phyloP scores from a whole-genome alignment of 2,329 filamentous ascomycete species.

The Penicillium palitans region DNA sequence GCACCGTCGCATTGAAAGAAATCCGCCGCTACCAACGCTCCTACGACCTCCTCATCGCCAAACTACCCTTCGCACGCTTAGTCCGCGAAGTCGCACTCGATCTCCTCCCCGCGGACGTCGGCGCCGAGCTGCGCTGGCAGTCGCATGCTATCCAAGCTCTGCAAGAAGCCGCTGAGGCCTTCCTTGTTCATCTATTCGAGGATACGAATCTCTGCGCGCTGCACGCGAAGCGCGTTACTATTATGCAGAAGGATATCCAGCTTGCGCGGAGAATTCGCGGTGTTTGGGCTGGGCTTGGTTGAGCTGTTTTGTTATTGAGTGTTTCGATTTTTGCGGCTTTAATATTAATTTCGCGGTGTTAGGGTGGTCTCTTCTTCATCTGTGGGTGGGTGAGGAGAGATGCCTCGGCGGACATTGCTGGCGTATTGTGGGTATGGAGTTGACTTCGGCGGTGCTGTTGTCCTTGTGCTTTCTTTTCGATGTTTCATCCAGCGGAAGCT shows the following conservation, averaged over 20 bases:
- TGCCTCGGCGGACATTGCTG: neutral
- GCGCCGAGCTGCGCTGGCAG: conserved; percentile 84
- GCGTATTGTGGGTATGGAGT: conserved; percentile 17
- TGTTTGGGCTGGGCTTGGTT: conserved; percentile 70
- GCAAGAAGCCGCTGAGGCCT: conserved; percentile 95
- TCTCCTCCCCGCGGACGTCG: conserved; percentile 58
- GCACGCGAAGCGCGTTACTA: conserved; percentile 93
- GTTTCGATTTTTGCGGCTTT: neutral
- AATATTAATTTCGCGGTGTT: conserved; percentile 9
- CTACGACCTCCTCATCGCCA: conserved; percentile 78
- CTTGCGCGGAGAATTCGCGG: conserved; percentile 78
- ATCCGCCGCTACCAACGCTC: conserved; percentile 88
- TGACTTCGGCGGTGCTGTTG: conserved; percentile 2
- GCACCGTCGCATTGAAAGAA: conserved; percentile 85
- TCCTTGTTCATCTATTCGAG: conserved; percentile 93
- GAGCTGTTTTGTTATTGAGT: conserved; percentile 19
- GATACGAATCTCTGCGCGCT: conserved; percentile 95
- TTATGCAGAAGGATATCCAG: conserved; percentile 98
- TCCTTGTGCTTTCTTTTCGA: neutral
- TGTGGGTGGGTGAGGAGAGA: neutral
- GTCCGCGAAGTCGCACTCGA: conserved; percentile 56
- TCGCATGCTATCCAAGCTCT: conserved; percentile 90
- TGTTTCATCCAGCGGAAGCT: neutral
- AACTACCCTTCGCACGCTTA: conserved; percentile 52
- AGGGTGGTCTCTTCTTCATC: neutral